Percentiles rank a stretch among this genome's conserved stretches.
Evolutionary conservation across 176 grass and related monocot genomes (phyloP).

Genomic region (Oryza glumipatula): DNA sequence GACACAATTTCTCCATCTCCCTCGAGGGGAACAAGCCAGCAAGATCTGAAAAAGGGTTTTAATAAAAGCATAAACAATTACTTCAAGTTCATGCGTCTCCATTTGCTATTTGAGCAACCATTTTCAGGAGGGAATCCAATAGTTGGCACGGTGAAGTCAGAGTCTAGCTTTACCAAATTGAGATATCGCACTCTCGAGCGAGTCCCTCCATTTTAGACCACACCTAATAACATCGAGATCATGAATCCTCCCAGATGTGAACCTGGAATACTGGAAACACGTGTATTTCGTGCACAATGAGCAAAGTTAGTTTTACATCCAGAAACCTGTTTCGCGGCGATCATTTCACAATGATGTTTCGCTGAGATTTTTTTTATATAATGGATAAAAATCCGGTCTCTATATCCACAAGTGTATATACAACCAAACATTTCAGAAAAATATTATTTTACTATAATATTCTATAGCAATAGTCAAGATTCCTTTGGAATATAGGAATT

Average conservation of each 20-base stretch:
- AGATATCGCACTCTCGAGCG: neutral
- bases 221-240: neutral
- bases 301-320: neutral
- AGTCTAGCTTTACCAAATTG: slow-evolving; percentile 1
- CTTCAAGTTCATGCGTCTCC: neutral
- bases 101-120: slow-evolving; percentile 11
- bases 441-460: neutral
- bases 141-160: neutral
- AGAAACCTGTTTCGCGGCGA: neutral
- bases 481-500: too few relatives aligned
- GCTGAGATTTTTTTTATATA: too few relatives aligned
- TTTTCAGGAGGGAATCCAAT: neutral
- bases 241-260: slow-evolving; percentile 14
- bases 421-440: too few relatives aligned
- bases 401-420: too few relatives aligned
- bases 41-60: neutral
- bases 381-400: too few relatives aligned
- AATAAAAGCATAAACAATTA: neutral
- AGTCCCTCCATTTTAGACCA: slow-evolving; percentile 18
- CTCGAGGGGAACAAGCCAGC: neutral
- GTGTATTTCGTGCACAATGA: neutral
- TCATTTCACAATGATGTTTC: neutral
- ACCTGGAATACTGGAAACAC: neutral
- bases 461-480: neutral
- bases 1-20: neutral